phyloP scores from a whole-genome alignment of 176 grass and related monocot genomes.

The Pontederia crassipes region DNA sequence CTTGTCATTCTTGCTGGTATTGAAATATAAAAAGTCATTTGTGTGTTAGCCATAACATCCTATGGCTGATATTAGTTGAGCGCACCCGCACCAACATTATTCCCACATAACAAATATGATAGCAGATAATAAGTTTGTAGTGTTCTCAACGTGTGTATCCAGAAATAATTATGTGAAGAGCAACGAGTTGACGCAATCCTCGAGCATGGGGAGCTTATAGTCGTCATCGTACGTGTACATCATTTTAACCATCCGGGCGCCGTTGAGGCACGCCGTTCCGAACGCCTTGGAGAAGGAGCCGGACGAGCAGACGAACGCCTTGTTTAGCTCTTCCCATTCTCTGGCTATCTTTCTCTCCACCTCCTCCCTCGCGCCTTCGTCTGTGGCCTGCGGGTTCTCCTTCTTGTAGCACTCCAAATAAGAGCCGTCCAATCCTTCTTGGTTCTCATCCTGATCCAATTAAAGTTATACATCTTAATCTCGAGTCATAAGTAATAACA shows the following conservation, averaged over 20 bases:
- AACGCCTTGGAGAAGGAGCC: slow-evolving; percentile 21
- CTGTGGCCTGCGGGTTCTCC: slow-evolving; percentile 30
- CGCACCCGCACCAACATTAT: too few species aligned
- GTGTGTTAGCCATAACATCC: too few species aligned
- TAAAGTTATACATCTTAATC: too few species aligned
- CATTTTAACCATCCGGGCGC: slow-evolving; percentile 39
- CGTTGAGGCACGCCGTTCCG: slow-evolving; percentile 13
- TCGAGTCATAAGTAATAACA: neutral
- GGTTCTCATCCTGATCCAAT: slow-evolving; percentile 38
- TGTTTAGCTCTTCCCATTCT: slow-evolving; percentile 59
- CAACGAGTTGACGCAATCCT: slow-evolving; percentile 30
- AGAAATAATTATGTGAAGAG: neutral
- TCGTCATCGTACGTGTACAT: slow-evolving; percentile 45
- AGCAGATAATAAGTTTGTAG: too few species aligned
- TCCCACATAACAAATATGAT: too few species aligned
- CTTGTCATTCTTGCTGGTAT: too few species aligned
- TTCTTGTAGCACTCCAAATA: slow-evolving; percentile 37
- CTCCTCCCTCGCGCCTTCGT: slow-evolving; percentile 15
- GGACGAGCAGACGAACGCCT: slow-evolving; percentile 20
- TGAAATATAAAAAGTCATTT: too few species aligned
- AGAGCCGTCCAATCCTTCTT: slow-evolving; percentile 55
- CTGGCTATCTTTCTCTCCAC: slow-evolving; percentile 27
- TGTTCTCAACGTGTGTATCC: too few species aligned
- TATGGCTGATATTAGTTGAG: too few species aligned
- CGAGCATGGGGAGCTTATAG: slow-evolving; percentile 23